These are phyloP conservation scores for Hypholoma sublateritium DNA, from an alignment of 768 basidiomycete genomes.

Conservation along the genomic window DNA sequence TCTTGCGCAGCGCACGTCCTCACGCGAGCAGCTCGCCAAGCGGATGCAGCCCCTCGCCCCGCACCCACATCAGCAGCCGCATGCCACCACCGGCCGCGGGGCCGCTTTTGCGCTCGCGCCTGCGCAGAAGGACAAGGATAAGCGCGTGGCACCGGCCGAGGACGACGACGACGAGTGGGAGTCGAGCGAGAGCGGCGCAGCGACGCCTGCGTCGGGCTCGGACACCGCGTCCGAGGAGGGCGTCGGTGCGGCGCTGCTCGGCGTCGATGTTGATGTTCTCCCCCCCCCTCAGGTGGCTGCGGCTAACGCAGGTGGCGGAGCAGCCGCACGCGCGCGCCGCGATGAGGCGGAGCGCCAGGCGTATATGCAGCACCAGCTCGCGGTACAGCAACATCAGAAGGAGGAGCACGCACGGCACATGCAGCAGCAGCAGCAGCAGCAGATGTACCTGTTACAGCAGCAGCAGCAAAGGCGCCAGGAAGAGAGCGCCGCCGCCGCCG, in stretches of 20 bases:
- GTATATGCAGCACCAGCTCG: too few species aligned
- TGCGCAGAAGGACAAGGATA: too few species aligned
- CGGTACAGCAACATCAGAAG: too few species aligned
- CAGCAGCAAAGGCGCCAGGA: conserved; percentile 1
- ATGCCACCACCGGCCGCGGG: conserved; percentile 25
- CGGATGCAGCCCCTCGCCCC: conserved; percentile 21
- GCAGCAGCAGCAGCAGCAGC: not conserved
- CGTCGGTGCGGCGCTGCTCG: conserved; percentile 4
- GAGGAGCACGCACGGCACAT: not conserved
- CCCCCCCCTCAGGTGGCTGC: not conserved
- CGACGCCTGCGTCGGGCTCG: conserved; percentile 55
- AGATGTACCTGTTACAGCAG: not conserved
- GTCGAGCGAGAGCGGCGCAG: conserved; percentile 76
- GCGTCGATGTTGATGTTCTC: not conserved
- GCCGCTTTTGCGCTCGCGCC: too few species aligned
- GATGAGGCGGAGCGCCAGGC: not conserved
- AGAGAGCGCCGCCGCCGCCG: not conserved
- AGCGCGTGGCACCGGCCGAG: conserved; percentile 31
- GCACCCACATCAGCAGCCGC: conserved; percentile 1
- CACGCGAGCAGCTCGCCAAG: conserved; percentile 29
- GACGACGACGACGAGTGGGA: conserved; percentile 69
- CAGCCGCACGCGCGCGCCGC: conserved; percentile 1
- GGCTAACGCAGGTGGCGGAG: not conserved
- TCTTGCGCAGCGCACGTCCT: conserved; percentile 36
- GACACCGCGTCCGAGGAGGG: conserved; percentile 37